Evolutionary conservation across 164 flowering plant genomes (phyloP), one percentile per base, ranked within the genome.

Genomic region (Macadamia integrifolia): DNA sequence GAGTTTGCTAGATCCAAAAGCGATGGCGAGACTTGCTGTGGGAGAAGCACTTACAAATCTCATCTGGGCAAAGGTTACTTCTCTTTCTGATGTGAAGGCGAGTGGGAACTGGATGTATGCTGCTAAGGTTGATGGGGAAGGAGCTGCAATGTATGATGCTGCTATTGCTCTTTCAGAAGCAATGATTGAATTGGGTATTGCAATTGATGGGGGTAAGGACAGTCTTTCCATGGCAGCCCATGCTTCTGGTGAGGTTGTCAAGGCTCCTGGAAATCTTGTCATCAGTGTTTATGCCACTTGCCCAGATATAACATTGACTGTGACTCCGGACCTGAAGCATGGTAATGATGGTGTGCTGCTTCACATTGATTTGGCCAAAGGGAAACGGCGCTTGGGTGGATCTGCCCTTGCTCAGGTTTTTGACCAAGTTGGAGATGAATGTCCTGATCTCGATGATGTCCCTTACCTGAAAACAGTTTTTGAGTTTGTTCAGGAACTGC

Each of bases 81-180:
- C 96, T 64, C 92, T 88, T 56, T 77, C 87, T 61, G 95, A 90
- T 80, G 96, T 91, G 44, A 93, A 93, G 76, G 97, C 98, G 5
- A 93, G 98, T 80, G 98, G 93, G 18, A 93, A 93, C 65, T 93
- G 95, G 98, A 91, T 93, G 98, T 93, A 91, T 82, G 97, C 98
- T 70, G 98, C 98, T 61, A 93, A 93, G 79, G 88, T 91, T 64
- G 96, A 93, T 77, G 98, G 95, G 40, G 97, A 91, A 75, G 97
- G 98, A 69, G 93, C 96, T 43, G 91, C 79, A 44, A 90, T 93
- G 98, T 91, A 89, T 78, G 98, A 90, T 86, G 96, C 96, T 74
- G 96, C 97, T 31, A 74, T 50, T 7, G 89, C 97, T 68, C 93
- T 93, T 71, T 73, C 89, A 10, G 97, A 91, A 66, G 87, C 89